phyloP scores from a whole-genome alignment of 2,329 filamentous ascomycete species.

The Alternaria gaisen region DNA sequence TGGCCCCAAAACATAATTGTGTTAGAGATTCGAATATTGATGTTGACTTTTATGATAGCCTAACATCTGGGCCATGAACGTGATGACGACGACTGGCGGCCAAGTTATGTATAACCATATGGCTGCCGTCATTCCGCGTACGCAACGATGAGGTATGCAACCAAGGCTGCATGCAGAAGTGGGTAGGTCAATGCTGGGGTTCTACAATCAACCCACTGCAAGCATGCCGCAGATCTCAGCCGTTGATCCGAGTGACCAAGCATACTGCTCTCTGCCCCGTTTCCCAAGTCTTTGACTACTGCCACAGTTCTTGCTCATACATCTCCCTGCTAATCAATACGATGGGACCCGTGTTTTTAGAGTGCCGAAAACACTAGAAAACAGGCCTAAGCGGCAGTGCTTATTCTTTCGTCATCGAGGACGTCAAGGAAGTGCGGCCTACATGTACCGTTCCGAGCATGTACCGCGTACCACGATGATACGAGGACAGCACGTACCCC shows the following conservation, averaged over 20 bases:
- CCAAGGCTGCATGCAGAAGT: not conserved
- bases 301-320: not conserved
- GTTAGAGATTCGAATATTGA: not conserved
- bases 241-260: not conserved
- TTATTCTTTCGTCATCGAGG: not conserved
- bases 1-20: not conserved
- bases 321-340: not conserved
- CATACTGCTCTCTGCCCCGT: not conserved
- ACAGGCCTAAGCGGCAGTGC: not conserved
- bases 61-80: not conserved
- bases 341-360: not conserved
- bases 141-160: not conserved
- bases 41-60: not conserved
- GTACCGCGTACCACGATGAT: not conserved
- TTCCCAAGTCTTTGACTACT: not conserved
- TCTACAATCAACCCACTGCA: not conserved
- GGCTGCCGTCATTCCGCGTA: no score
- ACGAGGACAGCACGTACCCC: not conserved
- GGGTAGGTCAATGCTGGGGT: not conserved
- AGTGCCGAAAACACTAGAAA: not conserved
- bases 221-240: not conserved
- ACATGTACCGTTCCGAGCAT: not conserved
- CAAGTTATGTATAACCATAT: not conserved
- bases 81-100: conserved; percentile 1
- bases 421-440: not conserved